These are phyloP conservation scores for Penicillium arizonense DNA, from an alignment of 495 filamentous ascomycete species.

Conservation along the genomic window DNA sequence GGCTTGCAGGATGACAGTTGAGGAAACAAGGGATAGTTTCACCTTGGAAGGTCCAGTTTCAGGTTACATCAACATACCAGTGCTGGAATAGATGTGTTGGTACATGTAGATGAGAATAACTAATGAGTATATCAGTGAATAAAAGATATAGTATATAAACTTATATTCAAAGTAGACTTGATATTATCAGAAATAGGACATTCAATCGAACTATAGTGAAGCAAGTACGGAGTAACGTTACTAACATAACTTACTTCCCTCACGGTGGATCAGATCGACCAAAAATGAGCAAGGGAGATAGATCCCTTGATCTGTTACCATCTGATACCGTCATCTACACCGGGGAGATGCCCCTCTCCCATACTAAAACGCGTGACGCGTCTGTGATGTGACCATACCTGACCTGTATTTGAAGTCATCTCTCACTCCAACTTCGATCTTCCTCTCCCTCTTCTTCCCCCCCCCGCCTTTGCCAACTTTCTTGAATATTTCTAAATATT, in stretches of 20 bases:
- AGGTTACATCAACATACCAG: conserved; percentile 6
- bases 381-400: conserved; percentile 29
- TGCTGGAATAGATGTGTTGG: too few species aligned
- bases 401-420: conserved; percentile 9
- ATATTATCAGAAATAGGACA: too few species aligned
- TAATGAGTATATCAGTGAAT: too few species aligned
- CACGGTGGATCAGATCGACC: not conserved
- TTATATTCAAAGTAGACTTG: too few species aligned
- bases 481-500: not conserved
- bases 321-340: not conserved
- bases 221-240: too few species aligned
- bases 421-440: conserved; percentile 22
- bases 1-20: not conserved
- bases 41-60: not conserved
- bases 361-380: conserved; percentile 33
- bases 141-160: too few species aligned
- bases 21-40: conserved; percentile 1
- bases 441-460: conserved; percentile 17
- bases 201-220: too few species aligned
- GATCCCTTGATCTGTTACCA: not conserved
- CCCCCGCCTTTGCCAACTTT: conserved; percentile 5
- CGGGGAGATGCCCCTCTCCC: not conserved
- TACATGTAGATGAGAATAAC: too few species aligned
- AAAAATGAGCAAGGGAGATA: not conserved
- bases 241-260: too few species aligned